phyloP scores from a whole-genome alignment of 1,284 basidiomycete species.

The Cutaneotrichosporon mucoides region DNA sequence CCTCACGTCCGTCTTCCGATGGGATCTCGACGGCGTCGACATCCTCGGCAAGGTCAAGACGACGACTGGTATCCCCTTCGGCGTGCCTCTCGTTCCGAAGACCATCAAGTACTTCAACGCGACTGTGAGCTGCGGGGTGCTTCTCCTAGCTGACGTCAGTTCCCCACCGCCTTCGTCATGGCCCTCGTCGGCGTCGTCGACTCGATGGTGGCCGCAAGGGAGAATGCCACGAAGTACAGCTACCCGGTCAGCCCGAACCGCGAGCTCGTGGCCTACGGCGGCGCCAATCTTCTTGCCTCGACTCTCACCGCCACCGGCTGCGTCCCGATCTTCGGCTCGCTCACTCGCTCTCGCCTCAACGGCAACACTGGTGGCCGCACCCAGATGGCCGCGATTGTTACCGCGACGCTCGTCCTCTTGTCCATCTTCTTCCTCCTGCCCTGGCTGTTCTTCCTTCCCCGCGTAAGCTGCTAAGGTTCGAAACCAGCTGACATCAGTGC shows the following conservation, averaged over 20 bases:
- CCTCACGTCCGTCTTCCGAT: conserved; percentile 64
- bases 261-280: conserved; percentile 56
- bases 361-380: conserved; percentile 79
- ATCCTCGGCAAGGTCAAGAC: conserved; percentile 74
- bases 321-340: conserved; percentile 81
- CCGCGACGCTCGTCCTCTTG: conserved; percentile 67
- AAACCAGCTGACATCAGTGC: conserved; percentile 24
- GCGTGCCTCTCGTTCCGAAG: conserved; percentile 61
- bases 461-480: conserved; percentile 23
- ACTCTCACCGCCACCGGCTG: conserved; percentile 69
- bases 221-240: conserved; percentile 74
- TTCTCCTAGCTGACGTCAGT: conserved; percentile 12
- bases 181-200: conserved; percentile 76
- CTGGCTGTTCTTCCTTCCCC: conserved; percentile 44
- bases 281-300: conserved; percentile 71
- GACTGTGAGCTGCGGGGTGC: conserved; percentile 48
- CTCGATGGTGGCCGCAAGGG: conserved; percentile 75
- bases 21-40: conserved; percentile 72
- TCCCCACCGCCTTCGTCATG: conserved; percentile 48
- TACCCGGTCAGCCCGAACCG: conserved; percentile 87
- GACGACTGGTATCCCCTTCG: conserved; percentile 56
- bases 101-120: conserved; percentile 63
- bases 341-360: conserved; percentile 76
- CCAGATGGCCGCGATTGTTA: conserved; percentile 80
- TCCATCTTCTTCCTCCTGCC: conserved; percentile 78